Conservation (phyloP, 352 stramenopile species). For the Pythium angustatum region DNA sequence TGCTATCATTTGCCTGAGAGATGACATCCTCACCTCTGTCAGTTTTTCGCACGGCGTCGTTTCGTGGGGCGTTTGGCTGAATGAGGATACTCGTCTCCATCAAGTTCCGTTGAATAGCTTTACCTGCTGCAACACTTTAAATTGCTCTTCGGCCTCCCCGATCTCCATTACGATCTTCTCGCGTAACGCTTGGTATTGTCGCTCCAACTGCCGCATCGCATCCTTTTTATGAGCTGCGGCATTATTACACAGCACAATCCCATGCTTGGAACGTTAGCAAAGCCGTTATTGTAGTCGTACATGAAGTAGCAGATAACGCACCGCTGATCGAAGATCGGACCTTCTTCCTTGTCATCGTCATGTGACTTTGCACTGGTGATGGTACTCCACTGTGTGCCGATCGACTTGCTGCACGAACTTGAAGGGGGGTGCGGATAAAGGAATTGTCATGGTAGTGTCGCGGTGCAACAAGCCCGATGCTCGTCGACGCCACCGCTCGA, state of each 20-base stretch:
- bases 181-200: constrained; percentile 30
- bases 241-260: constrained; percentile 23
- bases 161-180: constrained; percentile 32
- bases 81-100: neutral
- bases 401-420: constrained; percentile 4
- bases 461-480: neutral
- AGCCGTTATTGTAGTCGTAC: constrained; percentile 12
- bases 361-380: constrained; percentile 22
- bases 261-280: constrained; percentile 6
- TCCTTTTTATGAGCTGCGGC: constrained; percentile 30
- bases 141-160: constrained; percentile 28
- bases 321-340: constrained; percentile 24
- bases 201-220: constrained; percentile 26
- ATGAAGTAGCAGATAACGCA: constrained; percentile 2
- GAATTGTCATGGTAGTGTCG: neutral
- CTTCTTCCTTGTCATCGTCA: constrained; percentile 19
- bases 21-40: neutral
- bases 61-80: neutral
- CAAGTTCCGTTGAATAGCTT: constrained; percentile 15
- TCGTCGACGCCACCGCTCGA: neutral
- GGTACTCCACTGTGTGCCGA: neutral
- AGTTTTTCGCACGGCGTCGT: constrained; percentile 11
- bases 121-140: constrained; percentile 30
- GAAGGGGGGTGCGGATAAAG: constrained; percentile 12
- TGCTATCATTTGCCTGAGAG: constrained; percentile 30